phyloP scores from a whole-genome alignment of 1,284 basidiomycete species.

The Pulchroboletus neoregius region DNA sequence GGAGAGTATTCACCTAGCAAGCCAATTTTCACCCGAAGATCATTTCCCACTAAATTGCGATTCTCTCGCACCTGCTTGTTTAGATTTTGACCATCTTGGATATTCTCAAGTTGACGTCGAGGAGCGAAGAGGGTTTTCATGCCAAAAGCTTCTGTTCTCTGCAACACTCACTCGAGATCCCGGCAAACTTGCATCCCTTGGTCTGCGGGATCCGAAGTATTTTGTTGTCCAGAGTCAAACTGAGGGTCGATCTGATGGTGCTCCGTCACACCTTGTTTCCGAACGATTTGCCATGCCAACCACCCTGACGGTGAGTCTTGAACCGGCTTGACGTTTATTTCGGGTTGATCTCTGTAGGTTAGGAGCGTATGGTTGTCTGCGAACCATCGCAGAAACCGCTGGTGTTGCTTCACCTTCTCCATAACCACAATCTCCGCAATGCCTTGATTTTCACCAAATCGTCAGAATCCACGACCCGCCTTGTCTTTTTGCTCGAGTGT shows the following conservation, averaged over 20 bases:
- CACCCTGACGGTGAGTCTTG: slow-evolving; percentile 57
- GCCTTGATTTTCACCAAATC: slow-evolving; percentile 95
- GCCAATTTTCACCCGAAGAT: slow-evolving; percentile 4
- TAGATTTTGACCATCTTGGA: slow-evolving; percentile 44
- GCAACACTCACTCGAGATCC: slow-evolving; percentile 96
- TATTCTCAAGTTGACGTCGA: slow-evolving; percentile 46
- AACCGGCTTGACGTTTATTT: not conserved
- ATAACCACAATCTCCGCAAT: slow-evolving; percentile 55
- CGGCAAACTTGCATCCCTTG: slow-evolving; percentile 82
- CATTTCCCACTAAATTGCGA: slow-evolving; percentile 38
- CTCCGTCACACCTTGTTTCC: slow-evolving; percentile 52
- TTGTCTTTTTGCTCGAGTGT: slow-evolving; percentile 80
- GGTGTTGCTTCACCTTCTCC: slow-evolving; percentile 83
- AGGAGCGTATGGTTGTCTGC: slow-evolving; percentile 89
- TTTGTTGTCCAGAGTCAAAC: slow-evolving; percentile 69
- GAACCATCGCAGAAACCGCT: slow-evolving; percentile 84
- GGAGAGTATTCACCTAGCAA: slow-evolving; percentile 4
- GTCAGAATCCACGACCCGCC: slow-evolving; percentile 82
- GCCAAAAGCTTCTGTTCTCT: slow-evolving; percentile 96
- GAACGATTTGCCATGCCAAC: slow-evolving; percentile 83
- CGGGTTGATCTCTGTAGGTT: slow-evolving; percentile 1
- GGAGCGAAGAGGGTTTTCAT: slow-evolving; percentile 59
- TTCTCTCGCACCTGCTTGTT: slow-evolving; percentile 56
- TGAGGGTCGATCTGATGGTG: slow-evolving; percentile 36
- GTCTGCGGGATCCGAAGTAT: slow-evolving; percentile 81